Evolutionary conservation across 768 basidiomycete species (phyloP), one percentile per base, ranked within the genome.

Genomic region (Mrakia frigida): DNA sequence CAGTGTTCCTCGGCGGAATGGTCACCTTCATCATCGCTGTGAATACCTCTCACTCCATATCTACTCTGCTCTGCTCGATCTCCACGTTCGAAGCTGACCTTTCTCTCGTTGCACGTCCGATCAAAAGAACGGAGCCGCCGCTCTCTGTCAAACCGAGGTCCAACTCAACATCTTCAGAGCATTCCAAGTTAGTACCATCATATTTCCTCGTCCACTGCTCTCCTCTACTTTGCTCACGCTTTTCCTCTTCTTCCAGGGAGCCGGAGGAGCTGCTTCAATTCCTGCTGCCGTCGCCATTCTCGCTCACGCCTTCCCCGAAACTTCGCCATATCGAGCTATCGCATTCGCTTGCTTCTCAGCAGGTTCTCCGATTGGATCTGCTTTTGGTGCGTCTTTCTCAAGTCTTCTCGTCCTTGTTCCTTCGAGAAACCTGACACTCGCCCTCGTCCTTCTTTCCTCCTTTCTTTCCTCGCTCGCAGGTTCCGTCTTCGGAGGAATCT

Each of bases 331-430:
- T 11, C 88, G 94, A 14, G 88, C 91, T 1, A 82, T 88, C 0
- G 94, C 92, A 0, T 96, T 95, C 78, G 88, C 94, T 0, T 89
- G 90, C 0, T 95, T 94, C 79, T 87, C 90, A 0, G 92, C 92
- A 0, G 94, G 94, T 35, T 92, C 91, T 0, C 93, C 94, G 0
- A 81, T 94, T 7, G 94, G 94, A 0, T 90, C 87, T 0, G 90
- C 88, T 0, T 83, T 93, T 23, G 93, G 94, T 1, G 85, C 86
- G 56, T 56, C 56, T 43, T 2, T 43, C 11, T 6, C 56, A 9
- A 10, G 5, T 7, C n/a, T 56, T 10, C 52, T n/a, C 11, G 16
- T 43, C 10, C 5, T 11, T 43, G 10, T 43, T 43, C 43, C 16
- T 50, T 50, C 14, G 14, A 50, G 13, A 21, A 18, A 50, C 16